Conservation (phyloP, 129 eudicot genomes). For the Flaveria robusta region DNA sequence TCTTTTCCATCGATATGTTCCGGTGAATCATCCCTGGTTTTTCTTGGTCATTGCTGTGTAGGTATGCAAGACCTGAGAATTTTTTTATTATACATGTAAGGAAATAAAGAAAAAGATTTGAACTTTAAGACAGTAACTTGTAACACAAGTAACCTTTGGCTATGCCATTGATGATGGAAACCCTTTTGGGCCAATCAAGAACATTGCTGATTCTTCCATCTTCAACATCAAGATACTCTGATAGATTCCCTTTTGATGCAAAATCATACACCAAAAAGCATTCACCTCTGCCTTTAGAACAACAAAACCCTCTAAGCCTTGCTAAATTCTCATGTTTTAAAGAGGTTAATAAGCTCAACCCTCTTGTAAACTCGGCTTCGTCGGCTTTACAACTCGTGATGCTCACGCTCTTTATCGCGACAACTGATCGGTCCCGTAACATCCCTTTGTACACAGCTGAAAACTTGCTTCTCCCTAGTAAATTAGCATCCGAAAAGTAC, state of each 20-base stretch:
- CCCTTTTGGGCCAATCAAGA: constrained; percentile 78
- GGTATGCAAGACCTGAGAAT: constrained; percentile 56
- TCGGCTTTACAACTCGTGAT: constrained; percentile 76
- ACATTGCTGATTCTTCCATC: constrained; percentile 38
- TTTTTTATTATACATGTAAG: background rate
- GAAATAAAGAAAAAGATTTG: background rate
- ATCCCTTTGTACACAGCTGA: constrained; percentile 78
- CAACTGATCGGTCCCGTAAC: constrained; percentile 65
- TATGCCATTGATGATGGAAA: constrained; percentile 74
- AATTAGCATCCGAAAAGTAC: constrained; percentile 71
- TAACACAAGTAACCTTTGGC: constrained; percentile 62
- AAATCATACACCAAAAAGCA: constrained; percentile 81
- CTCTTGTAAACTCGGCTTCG: constrained; percentile 79
- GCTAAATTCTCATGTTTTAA: constrained; percentile 73
- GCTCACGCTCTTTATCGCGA: constrained; percentile 69
- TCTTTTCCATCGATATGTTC: constrained; percentile 76
- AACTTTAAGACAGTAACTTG: background rate
- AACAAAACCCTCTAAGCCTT: constrained; percentile 68
- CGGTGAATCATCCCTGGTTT: constrained; percentile 71
- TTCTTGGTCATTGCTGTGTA: constrained; percentile 56
- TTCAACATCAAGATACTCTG: constrained; percentile 55
- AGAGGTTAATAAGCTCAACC: constrained; percentile 67
- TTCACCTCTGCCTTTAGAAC: constrained; percentile 81
- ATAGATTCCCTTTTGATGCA: constrained; percentile 66
- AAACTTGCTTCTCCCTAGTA: constrained; percentile 75